These are phyloP conservation scores for Rhododendron ovatum DNA, from an alignment of 148 eudicot genomes.

Conservation along the genomic window DNA sequence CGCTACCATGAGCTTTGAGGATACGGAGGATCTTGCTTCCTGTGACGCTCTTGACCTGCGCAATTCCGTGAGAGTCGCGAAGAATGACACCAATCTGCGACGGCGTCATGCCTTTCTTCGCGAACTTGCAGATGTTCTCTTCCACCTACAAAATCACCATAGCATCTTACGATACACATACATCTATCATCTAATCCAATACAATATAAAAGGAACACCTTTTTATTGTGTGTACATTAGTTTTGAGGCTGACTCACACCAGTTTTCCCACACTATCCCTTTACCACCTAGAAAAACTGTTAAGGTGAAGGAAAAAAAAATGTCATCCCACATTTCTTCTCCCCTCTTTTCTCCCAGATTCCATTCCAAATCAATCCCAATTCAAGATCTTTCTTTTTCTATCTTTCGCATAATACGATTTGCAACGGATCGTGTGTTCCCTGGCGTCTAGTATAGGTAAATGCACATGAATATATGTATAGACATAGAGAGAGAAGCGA, in stretches of 20 bases:
- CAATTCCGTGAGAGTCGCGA: constrained; percentile 34
- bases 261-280: not conserved
- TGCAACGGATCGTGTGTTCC: not conserved
- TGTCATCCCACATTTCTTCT: not conserved
- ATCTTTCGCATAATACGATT: not conserved
- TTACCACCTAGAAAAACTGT: not conserved
- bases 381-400: not conserved
- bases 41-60: constrained; percentile 35
- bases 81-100: constrained; percentile 34
- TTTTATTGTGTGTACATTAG: not conserved
- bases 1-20: constrained; percentile 39
- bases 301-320: too few relatives aligned
- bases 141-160: constrained; percentile 18
- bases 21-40: constrained; percentile 26
- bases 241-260: not conserved
- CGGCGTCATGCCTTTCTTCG: constrained; percentile 29
- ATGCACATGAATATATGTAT: not conserved
- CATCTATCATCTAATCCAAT: not conserved
- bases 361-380: not conserved
- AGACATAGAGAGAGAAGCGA: not conserved
- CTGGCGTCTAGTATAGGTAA: not conserved
- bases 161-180: not conserved
- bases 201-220: not conserved
- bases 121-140: constrained; percentile 29
- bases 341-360: not conserved